Conservation (phyloP, 805 yeast species). For the Wickerhamomyces subpelliculosus region DNA sequence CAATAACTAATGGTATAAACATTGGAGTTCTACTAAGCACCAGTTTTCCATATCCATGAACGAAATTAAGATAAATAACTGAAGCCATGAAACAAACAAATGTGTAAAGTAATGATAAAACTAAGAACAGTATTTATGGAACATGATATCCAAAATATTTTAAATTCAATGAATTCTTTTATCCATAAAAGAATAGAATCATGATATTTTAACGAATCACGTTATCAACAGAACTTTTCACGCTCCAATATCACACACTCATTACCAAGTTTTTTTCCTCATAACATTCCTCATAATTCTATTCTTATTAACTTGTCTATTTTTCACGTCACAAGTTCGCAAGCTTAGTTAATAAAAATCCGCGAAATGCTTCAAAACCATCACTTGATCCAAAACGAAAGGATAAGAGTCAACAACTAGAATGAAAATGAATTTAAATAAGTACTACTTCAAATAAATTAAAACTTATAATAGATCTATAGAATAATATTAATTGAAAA, state of each 20-base stretch:
- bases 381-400: neutral
- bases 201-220: too few relatives aligned
- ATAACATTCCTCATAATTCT: too few relatives aligned
- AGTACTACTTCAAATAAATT: too few relatives aligned
- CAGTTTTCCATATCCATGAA: constrained; percentile 15
- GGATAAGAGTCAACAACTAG: too few relatives aligned
- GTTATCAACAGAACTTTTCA: too few relatives aligned
- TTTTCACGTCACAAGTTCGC: neutral
- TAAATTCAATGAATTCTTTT: too few relatives aligned
- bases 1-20: constrained; percentile 11
- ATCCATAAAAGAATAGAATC: too few relatives aligned
- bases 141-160: too few relatives aligned
- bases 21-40: constrained; percentile 16
- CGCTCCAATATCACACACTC: too few relatives aligned
- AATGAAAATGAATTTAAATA: too few relatives aligned
- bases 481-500: constrained; percentile 35
- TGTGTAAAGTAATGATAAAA: constrained; percentile 26
- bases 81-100: constrained; percentile 33
- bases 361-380: neutral
- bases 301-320: too few relatives aligned
- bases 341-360: neutral
- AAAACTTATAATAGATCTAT: neutral
- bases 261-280: too few relatives aligned
- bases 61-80: constrained; percentile 41
- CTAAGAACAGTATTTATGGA: constrained; percentile 27